These are phyloP conservation scores for Wickerhamomyces chambardii DNA, from an alignment of 805 yeast genomes.

Conservation along the genomic window DNA sequence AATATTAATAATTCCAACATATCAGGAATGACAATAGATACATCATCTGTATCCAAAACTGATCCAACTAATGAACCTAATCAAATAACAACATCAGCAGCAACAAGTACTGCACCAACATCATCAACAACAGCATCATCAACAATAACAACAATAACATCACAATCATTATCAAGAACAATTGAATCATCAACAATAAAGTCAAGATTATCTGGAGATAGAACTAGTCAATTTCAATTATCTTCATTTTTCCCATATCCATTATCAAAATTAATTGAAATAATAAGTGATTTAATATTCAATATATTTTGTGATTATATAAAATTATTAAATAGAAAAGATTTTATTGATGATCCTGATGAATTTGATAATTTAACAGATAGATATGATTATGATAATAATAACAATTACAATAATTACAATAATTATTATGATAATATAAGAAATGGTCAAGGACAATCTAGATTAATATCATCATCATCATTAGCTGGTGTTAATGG, in stretches of 20 bases:
- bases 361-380: no score
- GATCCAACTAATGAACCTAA: no score
- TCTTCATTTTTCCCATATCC: slow-evolving; percentile 34
- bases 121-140: no score
- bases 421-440: slow-evolving; percentile 19
- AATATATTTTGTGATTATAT: slow-evolving; percentile 10
- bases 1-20: no score
- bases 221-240: slow-evolving; percentile 18
- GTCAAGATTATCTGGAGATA: slow-evolving; percentile 7
- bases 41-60: no score
- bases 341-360: slow-evolving; percentile 16
- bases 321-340: slow-evolving; percentile 14
- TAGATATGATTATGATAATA: no score
- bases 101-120: no score
- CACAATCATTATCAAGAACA: no score
- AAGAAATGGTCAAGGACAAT: slow-evolving; percentile 23
- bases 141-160: no score
- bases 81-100: no score
- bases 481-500: slow-evolving; percentile 30
- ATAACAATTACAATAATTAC: slow-evolving; percentile 4
- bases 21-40: no score
- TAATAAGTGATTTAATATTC: slow-evolving; percentile 15
- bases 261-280: slow-evolving; percentile 19
- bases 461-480: slow-evolving; percentile 29
- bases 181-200: no score